Percentiles rank a stretch among this genome's conserved stretches.
Evolutionary conservation across 164 flowering plant species (phyloP).

Genomic region (Dillenia turbinata): DNA sequence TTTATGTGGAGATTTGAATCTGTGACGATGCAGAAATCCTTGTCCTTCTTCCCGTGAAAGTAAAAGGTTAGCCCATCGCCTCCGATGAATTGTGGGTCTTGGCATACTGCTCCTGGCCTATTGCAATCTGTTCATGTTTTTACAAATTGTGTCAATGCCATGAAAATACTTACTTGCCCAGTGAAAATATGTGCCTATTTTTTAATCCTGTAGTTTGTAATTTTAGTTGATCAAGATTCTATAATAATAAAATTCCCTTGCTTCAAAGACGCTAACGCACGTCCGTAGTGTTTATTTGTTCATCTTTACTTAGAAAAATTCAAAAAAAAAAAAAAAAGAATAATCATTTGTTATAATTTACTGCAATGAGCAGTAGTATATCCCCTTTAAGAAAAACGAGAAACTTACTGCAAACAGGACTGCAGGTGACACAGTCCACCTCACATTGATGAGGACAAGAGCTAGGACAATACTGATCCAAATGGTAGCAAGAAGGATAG

Average conservation of each 20-base stretch:
- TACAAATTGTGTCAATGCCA: neutral
- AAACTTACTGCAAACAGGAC: conserved; percentile 52
- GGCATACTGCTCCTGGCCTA: conserved; percentile 39
- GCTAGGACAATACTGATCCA: no score
- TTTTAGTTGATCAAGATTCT: no score
- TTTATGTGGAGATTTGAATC: conserved; percentile 56
- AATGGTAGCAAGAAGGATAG: conserved; percentile 4
- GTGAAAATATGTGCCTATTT: neutral
- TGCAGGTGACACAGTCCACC: conserved; percentile 48
- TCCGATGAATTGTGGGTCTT: conserved; percentile 44
- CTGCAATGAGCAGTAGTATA: no score
- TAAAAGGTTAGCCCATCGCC: conserved; percentile 51
- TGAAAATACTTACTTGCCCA: neutral
- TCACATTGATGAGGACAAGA: conserved; percentile 21
- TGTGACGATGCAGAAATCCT: conserved; percentile 40
- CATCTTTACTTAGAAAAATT: no score
- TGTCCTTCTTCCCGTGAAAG: conserved; percentile 51
- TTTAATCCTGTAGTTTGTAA: no score
- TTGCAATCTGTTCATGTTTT: conserved; percentile 30
- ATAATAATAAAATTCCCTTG: no score
- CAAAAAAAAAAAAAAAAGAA: no score
- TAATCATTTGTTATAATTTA: no score
- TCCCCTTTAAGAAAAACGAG: neutral
- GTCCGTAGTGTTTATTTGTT: no score
- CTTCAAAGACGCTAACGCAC: no score